A percentile compares a stretch with the other conserved stretches of the same genome.
These are phyloP conservation scores for Nakazawaea siamensis DNA, from an alignment of 805 yeast genomes.

Conservation along the genomic window DNA sequence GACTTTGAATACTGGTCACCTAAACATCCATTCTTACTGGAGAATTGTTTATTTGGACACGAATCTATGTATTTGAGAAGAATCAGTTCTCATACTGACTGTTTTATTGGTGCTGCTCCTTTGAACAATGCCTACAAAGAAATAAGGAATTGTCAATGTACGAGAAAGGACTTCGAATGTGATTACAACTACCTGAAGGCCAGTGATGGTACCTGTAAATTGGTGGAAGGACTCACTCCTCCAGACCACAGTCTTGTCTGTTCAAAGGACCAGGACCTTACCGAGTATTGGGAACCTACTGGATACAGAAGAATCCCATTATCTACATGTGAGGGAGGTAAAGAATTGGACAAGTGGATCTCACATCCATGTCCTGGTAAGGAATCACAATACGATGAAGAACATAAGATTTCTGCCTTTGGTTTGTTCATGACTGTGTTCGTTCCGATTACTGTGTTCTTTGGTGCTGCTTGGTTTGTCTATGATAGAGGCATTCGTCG, in stretches of 20 bases:
- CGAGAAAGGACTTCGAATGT: conserved; percentile 87
- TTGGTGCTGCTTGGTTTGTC: conserved; percentile 55
- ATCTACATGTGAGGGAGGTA: conserved; percentile 82
- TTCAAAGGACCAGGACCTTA: conserved; percentile 35
- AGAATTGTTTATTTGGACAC: conserved; percentile 66
- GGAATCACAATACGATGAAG: conserved; percentile 44
- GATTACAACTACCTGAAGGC: conserved; percentile 75
- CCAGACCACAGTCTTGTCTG: conserved; percentile 59
- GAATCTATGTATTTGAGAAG: conserved; percentile 53
- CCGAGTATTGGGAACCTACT: conserved; percentile 80
- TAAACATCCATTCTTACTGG: conserved; percentile 39
- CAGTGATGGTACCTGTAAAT: conserved; percentile 75
- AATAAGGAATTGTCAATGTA: conserved; percentile 68
- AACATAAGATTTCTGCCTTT: conserved; percentile 43
- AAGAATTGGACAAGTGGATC: conserved; percentile 54
- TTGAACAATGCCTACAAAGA: conserved; percentile 48
- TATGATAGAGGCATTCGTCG: conserved; percentile 76
- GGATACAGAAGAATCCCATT: conserved; percentile 86
- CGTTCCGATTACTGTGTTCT: conserved; percentile 47
- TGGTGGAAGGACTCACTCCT: conserved; percentile 68
- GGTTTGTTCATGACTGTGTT: conserved; percentile 44
- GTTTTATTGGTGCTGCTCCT: conserved; percentile 65
- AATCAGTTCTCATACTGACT: conserved; percentile 45
- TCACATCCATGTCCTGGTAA: conserved; percentile 86
- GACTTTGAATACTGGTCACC: conserved; percentile 67